phyloP scores from a whole-genome alignment of 148 eudicot genomes.

The Amaranthus palmeri region DNA sequence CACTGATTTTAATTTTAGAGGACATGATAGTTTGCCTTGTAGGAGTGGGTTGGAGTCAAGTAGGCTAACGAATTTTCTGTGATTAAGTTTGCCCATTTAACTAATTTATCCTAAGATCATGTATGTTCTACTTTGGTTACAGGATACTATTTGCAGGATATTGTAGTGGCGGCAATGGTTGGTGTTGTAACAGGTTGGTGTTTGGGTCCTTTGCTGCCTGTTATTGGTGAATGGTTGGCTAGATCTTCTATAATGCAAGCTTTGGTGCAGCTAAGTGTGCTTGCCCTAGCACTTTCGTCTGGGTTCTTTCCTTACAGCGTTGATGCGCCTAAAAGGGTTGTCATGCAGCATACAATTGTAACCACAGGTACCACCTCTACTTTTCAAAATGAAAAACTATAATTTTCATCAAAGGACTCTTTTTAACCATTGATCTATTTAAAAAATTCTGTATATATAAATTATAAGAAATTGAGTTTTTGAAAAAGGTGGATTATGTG shows the following conservation, averaged over 20 bases:
- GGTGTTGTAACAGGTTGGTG: slow-evolving; percentile 83
- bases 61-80: too few relatives aligned
- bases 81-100: too few relatives aligned
- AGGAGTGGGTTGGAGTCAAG: too few relatives aligned
- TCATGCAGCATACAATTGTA: slow-evolving; percentile 70
- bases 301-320: slow-evolving; percentile 80
- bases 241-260: slow-evolving; percentile 57
- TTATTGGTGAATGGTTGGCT: slow-evolving; percentile 73
- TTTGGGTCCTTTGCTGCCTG: slow-evolving; percentile 83
- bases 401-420: too few relatives aligned
- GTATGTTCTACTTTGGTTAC: slow-evolving; percentile 21
- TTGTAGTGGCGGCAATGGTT: slow-evolving; percentile 62
- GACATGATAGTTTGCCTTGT: too few relatives aligned
- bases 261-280: slow-evolving; percentile 65
- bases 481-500: too few relatives aligned
- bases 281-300: slow-evolving; percentile 79
- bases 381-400: too few relatives aligned
- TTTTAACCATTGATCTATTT: too few relatives aligned
- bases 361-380: slow-evolving; percentile 53
- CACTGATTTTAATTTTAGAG: too few relatives aligned
- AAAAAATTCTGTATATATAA: too few relatives aligned
- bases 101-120: background rate
- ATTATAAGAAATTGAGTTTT: too few relatives aligned
- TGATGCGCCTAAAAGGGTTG: slow-evolving; percentile 89
- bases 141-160: slow-evolving; percentile 82